Evolutionary conservation across 2,329 filamentous ascomycete species (phyloP).

Genomic region (Amphichorda felina): DNA sequence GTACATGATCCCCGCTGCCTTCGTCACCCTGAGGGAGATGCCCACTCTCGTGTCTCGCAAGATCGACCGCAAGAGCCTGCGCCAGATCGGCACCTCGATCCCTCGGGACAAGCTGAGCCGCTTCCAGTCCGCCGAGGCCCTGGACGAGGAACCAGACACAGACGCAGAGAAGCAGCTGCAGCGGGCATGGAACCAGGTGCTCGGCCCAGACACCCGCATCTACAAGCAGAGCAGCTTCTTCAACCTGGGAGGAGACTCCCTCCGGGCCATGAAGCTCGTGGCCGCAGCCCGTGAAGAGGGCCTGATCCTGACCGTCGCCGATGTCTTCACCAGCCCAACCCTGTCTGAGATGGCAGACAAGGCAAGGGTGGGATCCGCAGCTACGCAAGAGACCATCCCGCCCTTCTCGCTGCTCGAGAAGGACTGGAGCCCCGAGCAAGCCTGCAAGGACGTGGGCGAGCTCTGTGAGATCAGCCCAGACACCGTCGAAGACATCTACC

Average conservation of each 20-base stretch:
- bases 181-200: slow-evolving; percentile 22
- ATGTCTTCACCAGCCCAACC: slow-evolving; percentile 31
- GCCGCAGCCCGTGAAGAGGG: slow-evolving; percentile 25
- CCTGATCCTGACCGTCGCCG: slow-evolving; percentile 29
- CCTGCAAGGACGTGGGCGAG: slow-evolving; percentile 22
- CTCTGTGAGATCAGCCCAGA: slow-evolving; percentile 23
- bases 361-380: slow-evolving; percentile 5
- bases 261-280: slow-evolving; percentile 38
- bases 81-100: slow-evolving; percentile 28
- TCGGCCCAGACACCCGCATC: slow-evolving; percentile 20
- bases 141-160: slow-evolving; percentile 20
- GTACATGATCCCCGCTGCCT: slow-evolving; percentile 37
- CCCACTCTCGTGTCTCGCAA: slow-evolving; percentile 36
- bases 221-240: slow-evolving; percentile 32
- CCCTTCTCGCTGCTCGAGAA: slow-evolving; percentile 27
- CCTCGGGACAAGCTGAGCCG: slow-evolving; percentile 25
- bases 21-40: slow-evolving; percentile 31
- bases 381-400: slow-evolving; percentile 12
- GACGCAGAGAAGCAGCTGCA: slow-evolving; percentile 23
- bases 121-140: slow-evolving; percentile 8
- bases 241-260: slow-evolving; percentile 35
- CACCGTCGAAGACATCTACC: slow-evolving; percentile 37
- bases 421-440: slow-evolving; percentile 19
- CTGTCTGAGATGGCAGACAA: slow-evolving; percentile 30
- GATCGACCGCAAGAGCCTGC: slow-evolving; percentile 35